A percentile compares a stretch with the other conserved stretches of the same genome.
phyloP scores from a whole-genome alignment of 2,329 filamentous ascomycete species.

The Nothophaeocryptopus gaeumannii region DNA sequence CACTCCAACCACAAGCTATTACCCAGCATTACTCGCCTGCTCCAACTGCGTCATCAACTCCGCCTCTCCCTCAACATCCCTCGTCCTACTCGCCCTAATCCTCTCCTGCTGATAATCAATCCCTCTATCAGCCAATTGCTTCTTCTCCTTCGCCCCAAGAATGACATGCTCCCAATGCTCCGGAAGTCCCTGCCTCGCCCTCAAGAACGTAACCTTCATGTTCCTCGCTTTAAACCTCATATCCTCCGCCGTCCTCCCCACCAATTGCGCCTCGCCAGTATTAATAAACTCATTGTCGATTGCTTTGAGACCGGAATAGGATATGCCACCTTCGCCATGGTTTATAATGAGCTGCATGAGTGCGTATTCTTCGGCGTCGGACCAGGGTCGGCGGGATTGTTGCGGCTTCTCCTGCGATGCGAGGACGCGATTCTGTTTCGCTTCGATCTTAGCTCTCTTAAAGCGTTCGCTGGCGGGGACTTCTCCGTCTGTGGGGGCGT shows the following conservation, averaged over 20 bases:
- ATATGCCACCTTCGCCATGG: slow-evolving; percentile 38
- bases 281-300: slow-evolving; percentile 24
- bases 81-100: neutral
- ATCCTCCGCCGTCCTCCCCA: slow-evolving; percentile 50
- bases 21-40: too few relatives aligned
- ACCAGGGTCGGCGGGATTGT: slow-evolving; percentile 37
- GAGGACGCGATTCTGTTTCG: slow-evolving; percentile 23
- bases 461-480: slow-evolving; percentile 9
- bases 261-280: slow-evolving; percentile 32
- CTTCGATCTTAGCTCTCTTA: slow-evolving; percentile 23
- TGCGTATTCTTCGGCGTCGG: slow-evolving; percentile 35
- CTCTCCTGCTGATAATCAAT: slow-evolving; percentile 28
- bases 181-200: slow-evolving; percentile 40
- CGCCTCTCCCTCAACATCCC: too few relatives aligned
- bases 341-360: slow-evolving; percentile 51
- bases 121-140: slow-evolving; percentile 30
- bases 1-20: too few relatives aligned
- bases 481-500: slow-evolving; percentile 13
- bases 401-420: slow-evolving; percentile 13
- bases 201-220: slow-evolving; percentile 47
- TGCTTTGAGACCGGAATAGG: slow-evolving; percentile 48
- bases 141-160: slow-evolving; percentile 42
- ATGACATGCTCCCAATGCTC: slow-evolving; percentile 44
- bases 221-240: slow-evolving; percentile 49
- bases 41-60: too few relatives aligned